Conservation (phyloP, 148 eudicot genomes). For the Chenopodium quinoa region DNA sequence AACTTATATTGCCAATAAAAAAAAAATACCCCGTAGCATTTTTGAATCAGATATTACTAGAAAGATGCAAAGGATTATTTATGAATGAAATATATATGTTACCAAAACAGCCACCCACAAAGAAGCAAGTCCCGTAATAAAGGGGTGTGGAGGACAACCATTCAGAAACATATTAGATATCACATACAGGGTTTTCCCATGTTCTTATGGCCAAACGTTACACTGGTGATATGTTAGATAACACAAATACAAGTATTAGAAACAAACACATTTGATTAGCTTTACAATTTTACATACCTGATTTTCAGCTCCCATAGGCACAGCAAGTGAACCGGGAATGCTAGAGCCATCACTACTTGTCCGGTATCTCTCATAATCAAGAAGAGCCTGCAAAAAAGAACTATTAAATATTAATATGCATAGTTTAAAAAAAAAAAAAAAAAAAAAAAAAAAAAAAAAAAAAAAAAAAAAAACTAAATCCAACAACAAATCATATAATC, state of each 20-base stretch:
- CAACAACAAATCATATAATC: neutral
- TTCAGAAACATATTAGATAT: neutral
- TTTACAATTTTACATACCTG: constrained; percentile 28
- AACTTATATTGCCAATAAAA: neutral
- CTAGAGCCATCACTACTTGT: constrained; percentile 32
- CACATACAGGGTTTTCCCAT: neutral
- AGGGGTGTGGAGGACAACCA: neutral
- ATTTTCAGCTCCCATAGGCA: constrained; percentile 34
- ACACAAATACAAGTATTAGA: neutral
- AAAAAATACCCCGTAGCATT: neutral
- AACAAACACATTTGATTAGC: neutral
- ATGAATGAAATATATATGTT: neutral
- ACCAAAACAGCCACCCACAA: neutral
- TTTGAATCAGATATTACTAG: neutral
- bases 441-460: neutral
- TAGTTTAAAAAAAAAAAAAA: neutral
- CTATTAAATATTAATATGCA: neutral
- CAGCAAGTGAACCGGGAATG: constrained; percentile 34
- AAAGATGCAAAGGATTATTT: neutral
- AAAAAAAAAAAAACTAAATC: neutral
- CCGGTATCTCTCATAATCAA: constrained; percentile 46
- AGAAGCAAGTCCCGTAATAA: neutral
- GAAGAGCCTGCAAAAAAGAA: constrained; percentile 41
- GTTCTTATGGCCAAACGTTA: neutral
- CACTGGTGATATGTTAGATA: neutral